Percentiles rank a stretch among this genome's conserved stretches.
These are phyloP conservation scores for Lentinula sp. DNA, from an alignment of 768 basidiomycete genomes.

Conservation along the genomic window DNA sequence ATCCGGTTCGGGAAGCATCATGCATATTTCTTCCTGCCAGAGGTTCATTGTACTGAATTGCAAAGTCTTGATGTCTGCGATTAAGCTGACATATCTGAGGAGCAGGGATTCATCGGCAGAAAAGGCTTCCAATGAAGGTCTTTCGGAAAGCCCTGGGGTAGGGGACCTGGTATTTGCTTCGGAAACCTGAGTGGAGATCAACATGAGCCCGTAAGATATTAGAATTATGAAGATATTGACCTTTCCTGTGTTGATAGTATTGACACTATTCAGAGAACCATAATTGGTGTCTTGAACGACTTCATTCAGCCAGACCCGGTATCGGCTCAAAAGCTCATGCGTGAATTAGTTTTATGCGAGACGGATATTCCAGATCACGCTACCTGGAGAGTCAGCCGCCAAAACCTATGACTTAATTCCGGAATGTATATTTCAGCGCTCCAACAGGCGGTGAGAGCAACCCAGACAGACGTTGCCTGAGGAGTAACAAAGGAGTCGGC, in stretches of 20 bases:
- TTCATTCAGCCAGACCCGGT: conserved; percentile 72
- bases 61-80: conserved; percentile 63
- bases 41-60: conserved; percentile 45
- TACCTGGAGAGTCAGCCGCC: conserved; percentile 89
- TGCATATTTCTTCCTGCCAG: conserved; percentile 64
- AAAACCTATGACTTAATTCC: conserved; percentile 79
- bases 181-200: conserved; percentile 5
- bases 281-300: conserved; percentile 32
- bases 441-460: conserved; percentile 79
- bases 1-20: conserved; percentile 47
- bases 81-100: conserved; percentile 57
- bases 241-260: conserved; percentile 25
- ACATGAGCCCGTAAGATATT: background rate
- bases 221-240: conserved; percentile 15
- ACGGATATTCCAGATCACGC: conserved; percentile 10
- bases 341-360: conserved; percentile 1
- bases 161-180: conserved; percentile 31
- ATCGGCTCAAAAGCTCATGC: conserved; percentile 71
- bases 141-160: conserved; percentile 48
- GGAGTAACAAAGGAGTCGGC: conserved; percentile 37
- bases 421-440: conserved; percentile 80
- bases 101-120: conserved; percentile 62
- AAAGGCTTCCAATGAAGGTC: conserved; percentile 44
- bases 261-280: background rate
- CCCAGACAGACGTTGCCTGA: conserved; percentile 66